Evolutionary conservation across 192 early-diverging fungal genomes (phyloP).

Genomic region (Podila epigama): DNA sequence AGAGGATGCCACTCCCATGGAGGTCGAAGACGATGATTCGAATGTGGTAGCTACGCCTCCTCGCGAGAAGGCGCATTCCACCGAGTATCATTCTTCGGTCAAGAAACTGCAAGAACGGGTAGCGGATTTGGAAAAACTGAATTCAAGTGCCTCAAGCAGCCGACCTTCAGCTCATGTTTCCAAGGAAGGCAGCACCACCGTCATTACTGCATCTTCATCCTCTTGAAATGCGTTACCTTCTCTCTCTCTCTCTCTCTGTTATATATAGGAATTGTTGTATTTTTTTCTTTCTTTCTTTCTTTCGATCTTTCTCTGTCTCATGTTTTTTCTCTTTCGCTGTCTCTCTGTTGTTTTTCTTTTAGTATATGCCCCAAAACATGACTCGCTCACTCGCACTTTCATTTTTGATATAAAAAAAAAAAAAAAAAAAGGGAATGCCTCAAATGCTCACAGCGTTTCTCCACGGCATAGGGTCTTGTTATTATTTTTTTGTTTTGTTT

Average conservation of each 20-base stretch:
- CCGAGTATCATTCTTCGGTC: constrained; percentile 31
- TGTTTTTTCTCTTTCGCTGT: not conserved
- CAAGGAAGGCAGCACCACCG: no score
- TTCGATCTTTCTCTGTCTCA: not conserved
- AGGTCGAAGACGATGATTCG: constrained; percentile 14
- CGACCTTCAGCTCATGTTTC: no score
- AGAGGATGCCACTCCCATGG: constrained; percentile 25
- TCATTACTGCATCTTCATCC: not conserved
- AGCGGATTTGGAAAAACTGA: constrained; percentile 38
- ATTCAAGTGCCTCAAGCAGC: no score
- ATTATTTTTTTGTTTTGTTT: no score
- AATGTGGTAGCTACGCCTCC: not conserved
- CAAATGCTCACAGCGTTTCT: no score
- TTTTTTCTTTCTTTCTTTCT: not conserved
- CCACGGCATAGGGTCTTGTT: no score
- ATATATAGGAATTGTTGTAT: not conserved
- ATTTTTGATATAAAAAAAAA: no score
- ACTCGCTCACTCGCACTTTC: not conserved
- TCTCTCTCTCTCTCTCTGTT: not conserved
- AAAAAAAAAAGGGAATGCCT: no score
- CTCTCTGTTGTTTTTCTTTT: not conserved
- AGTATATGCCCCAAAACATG: no score
- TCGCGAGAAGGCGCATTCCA: constrained; percentile 2
- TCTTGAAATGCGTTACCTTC: not conserved
- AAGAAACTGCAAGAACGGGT: constrained; percentile 44